Evolutionary conservation across 192 early-diverging fungal genomes (phyloP).

Genomic region (Chytriomyces sp.): DNA sequence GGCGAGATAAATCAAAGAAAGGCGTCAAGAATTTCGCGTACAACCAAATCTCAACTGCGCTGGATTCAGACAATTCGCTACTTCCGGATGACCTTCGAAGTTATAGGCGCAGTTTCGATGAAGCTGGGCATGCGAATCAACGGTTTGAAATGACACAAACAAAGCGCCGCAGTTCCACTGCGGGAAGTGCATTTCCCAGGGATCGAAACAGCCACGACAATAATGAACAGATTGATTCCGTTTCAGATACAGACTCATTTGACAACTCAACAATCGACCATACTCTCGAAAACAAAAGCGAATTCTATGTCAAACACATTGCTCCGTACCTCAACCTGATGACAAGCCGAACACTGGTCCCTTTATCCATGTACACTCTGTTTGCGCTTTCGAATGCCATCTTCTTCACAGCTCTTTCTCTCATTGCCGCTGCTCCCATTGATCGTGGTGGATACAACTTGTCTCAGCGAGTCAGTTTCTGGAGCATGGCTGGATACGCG

Average conservation of each 20-base stretch:
- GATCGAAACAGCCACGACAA: not conserved
- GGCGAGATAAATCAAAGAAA: not conserved
- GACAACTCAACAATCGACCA: not conserved
- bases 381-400: slow-evolving; percentile 42
- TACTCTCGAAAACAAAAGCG: not conserved
- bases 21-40: too few species aligned
- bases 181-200: not conserved
- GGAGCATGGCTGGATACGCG: slow-evolving; percentile 28
- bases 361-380: slow-evolving; percentile 37
- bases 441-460: slow-evolving; percentile 41
- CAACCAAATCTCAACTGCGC: too few species aligned
- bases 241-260: not conserved
- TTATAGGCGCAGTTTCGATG: not conserved
- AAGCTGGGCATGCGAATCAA: not conserved
- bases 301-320: slow-evolving; percentile 14
- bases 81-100: not conserved
- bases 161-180: too few species aligned
- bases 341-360: slow-evolving; percentile 29
- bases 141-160: too few species aligned
- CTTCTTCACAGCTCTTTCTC: slow-evolving; percentile 45
- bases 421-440: slow-evolving; percentile 41
- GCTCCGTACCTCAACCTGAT: slow-evolving; percentile 38
- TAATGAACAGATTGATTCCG: not conserved
- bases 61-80: too few species aligned
- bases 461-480: slow-evolving; percentile 32